Percentiles rank a stretch among this genome's conserved stretches.
Evolutionary conservation across 768 basidiomycete genomes (phyloP).

Genomic region (Leccinum disarticulatum): DNA sequence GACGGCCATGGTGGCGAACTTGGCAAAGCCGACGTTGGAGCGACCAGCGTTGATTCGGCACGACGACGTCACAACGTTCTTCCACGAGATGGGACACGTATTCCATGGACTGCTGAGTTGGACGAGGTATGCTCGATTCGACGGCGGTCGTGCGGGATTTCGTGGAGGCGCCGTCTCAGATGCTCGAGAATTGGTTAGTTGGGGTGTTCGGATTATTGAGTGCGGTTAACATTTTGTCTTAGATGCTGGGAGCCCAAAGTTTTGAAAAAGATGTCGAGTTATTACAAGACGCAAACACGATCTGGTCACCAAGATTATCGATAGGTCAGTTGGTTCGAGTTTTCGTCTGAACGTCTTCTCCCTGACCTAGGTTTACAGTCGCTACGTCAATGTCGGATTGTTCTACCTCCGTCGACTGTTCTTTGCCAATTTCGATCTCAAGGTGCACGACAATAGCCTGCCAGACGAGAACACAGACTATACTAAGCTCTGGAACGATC

Average conservation of each 20-base stretch:
- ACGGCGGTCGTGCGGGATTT: constrained; percentile 77
- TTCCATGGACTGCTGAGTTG: constrained; percentile 68
- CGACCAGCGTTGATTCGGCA: constrained; percentile 83
- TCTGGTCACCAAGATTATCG: constrained; percentile 37
- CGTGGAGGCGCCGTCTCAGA: constrained; percentile 85
- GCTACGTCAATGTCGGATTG: constrained; percentile 60
- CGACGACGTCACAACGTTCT: constrained; percentile 70
- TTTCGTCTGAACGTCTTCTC: background rate
- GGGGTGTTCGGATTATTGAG: background rate
- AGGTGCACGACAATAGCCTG: constrained; percentile 34
- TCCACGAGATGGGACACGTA: constrained; percentile 83
- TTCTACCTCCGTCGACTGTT: constrained; percentile 51
- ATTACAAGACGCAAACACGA: constrained; percentile 70
- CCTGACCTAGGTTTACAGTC: constrained; percentile 34
- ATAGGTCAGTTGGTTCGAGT: constrained; percentile 43
- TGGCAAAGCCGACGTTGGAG: constrained; percentile 77
- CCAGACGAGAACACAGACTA: constrained; percentile 54
- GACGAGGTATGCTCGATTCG: constrained; percentile 70
- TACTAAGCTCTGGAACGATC: constrained; percentile 24
- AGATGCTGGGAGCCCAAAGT: constrained; percentile 83
- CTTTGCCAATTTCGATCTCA: constrained; percentile 44
- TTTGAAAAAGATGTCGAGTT: constrained; percentile 70
- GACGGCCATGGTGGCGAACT: constrained; percentile 83
- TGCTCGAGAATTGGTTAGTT: constrained; percentile 82
- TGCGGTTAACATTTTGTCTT: background rate